Evolutionary conservation across 139 green algal species (phyloP).

Genomic region (Yamagishiella unicocca): DNA sequence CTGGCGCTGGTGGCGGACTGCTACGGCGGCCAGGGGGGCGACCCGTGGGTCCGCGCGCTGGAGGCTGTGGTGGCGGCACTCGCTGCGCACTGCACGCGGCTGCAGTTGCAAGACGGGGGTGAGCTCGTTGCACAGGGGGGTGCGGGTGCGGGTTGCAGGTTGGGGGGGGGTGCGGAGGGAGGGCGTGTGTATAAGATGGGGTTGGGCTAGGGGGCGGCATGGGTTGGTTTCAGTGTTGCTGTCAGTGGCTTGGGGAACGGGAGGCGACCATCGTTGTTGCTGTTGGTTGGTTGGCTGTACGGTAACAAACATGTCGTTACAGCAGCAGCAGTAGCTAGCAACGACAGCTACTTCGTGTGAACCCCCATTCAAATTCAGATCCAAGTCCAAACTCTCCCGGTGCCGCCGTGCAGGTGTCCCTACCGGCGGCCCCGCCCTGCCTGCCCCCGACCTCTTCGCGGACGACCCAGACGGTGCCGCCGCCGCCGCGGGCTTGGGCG

Average conservation of each 20-base stretch:
- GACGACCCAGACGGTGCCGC: neutral
- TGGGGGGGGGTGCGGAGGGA: too few species aligned
- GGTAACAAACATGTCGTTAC: too few species aligned
- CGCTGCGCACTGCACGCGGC: constrained; percentile 27
- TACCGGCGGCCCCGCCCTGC: neutral
- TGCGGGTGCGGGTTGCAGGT: neutral
- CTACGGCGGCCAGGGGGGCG: constrained; percentile 16
- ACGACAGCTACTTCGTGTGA: too few species aligned
- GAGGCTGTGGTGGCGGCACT: constrained; percentile 42
- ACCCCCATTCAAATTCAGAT: too few species aligned
- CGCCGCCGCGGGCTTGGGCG: constrained; percentile 1
- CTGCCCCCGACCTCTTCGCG: constrained; percentile 1
- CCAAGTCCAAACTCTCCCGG: too few species aligned
- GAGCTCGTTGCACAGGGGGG: neutral
- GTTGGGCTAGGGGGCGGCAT: too few species aligned
- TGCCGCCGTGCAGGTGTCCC: constrained; percentile 2
- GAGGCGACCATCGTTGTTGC: too few species aligned
- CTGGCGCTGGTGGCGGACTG: constrained; percentile 38
- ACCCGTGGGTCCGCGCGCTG: constrained; percentile 12
- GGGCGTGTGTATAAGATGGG: too few species aligned
- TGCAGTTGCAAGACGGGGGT: constrained; percentile 48
- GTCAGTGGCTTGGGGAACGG: too few species aligned
- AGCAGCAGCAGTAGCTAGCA: too few species aligned
- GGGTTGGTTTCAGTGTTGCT: too few species aligned
- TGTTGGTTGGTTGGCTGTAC: too few species aligned